Percentiles rank a stretch among this genome's conserved stretches.
phyloP scores from a whole-genome alignment of 2,329 filamentous ascomycete species.

The Aspergillus pseudoglaucus region DNA sequence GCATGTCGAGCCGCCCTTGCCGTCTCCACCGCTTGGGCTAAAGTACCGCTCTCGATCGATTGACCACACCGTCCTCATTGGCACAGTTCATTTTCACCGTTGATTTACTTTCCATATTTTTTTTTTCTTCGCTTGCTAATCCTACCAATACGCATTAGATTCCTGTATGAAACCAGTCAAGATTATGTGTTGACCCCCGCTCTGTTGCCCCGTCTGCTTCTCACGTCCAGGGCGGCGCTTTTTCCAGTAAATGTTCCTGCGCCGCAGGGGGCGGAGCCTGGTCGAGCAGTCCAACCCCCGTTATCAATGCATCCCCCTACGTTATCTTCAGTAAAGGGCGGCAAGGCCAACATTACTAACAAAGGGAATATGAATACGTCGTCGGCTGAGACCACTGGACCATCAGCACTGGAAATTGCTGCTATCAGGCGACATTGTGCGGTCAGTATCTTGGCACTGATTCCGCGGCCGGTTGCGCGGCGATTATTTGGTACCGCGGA shows the following conservation, averaged over 20 bases:
- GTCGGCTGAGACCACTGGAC: not conserved
- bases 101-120: slow-evolving; percentile 4
- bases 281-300: slow-evolving; percentile 11
- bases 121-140: slow-evolving; percentile 2
- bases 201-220: slow-evolving; percentile 55
- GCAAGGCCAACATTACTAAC: not conserved
- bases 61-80: slow-evolving; percentile 15
- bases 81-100: slow-evolving; percentile 6
- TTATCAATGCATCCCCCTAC: slow-evolving; percentile 18
- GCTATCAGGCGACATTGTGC: slow-evolving; percentile 42
- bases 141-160: slow-evolving; percentile 24
- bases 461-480: slow-evolving; percentile 39
- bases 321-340: slow-evolving; percentile 7
- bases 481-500: slow-evolving; percentile 36
- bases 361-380: not conserved
- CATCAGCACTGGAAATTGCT: slow-evolving; percentile 27
- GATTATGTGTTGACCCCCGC: slow-evolving; percentile 58
- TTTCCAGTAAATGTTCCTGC: slow-evolving; percentile 81
- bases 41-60: slow-evolving; percentile 1
- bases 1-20: not conserved
- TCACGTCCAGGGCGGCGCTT: slow-evolving; percentile 63
- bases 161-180: slow-evolving; percentile 46
- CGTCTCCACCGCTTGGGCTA: not conserved
- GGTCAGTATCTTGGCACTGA: slow-evolving; percentile 33
- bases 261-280: slow-evolving; percentile 40